Base-by-base conservation (phyloP, 2,329 filamentous ascomycete genomes). In the Didymella lethalis region DNA sequence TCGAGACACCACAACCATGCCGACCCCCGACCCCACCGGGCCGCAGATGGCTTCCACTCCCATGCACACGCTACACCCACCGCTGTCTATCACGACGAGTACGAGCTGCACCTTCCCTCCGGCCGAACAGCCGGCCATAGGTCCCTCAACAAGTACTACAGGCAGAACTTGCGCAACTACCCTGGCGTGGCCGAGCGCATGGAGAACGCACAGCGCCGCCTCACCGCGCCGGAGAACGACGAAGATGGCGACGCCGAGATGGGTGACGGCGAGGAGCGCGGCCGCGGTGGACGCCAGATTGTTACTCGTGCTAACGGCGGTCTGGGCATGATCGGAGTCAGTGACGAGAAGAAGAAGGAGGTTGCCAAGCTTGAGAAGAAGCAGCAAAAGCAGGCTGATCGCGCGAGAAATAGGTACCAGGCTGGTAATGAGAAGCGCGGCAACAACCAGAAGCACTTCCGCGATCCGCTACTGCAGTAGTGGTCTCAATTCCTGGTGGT, bases 51-150 rank as follows among this genome's bases (percentile, higher is more conserved):
- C 52, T 93, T 86, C 82, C 90, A 96, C 75, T 93, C 90, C 3
- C 91, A 93, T 74, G 90, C 90, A 1, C 90, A 96, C 79, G 66
- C 74, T 34, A 90, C 91, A 66, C 86, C 86, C 53, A 86, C 90
- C 62, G 88, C 92, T 36, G 91, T 92, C 23, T 97, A 96, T 76
- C 89, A 96, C 72, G 92, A 96, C 68, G 95, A 99, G 44, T 93
- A 92, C 71, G 95, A 98, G 77, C 85, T 99, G 52, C 93, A 99
- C 73, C 86, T 99, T 12, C 95, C 95, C 1, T 92, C 90, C 4
- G 95, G 95, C 52, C 90, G 91, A 61, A 90, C 91, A 7, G 93
- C 96, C 36, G 95, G 95, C 38, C 95, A 99, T 76, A 88, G 95
- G 47, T 95, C 92, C 7, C 80, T 97, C 53, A 90, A 91, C 73